Evolutionary conservation across 805 yeast species (phyloP).

Genomic region (Nakazawaea wickerhamii): DNA sequence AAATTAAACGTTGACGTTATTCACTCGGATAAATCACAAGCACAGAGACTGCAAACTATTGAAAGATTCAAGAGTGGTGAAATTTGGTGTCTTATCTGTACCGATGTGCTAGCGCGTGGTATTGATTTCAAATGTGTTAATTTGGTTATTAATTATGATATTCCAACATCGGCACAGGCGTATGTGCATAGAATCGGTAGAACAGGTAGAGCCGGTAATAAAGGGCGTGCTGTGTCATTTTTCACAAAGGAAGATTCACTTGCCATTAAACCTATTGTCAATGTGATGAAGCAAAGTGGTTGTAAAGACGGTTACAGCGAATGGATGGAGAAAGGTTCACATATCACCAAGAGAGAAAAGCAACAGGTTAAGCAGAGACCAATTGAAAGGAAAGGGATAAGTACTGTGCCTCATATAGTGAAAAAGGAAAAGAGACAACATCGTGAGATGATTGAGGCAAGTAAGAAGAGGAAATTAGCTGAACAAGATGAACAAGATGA

Average conservation of each 20-base stretch:
- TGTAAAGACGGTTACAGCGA: constrained; percentile 52
- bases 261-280: constrained; percentile 76
- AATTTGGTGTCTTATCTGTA: constrained; percentile 92
- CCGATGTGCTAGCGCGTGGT: constrained; percentile 95
- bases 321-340: constrained; percentile 77
- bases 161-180: constrained; percentile 89
- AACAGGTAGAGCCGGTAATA: constrained; percentile 92
- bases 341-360: constrained; percentile 60
- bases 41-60: constrained; percentile 80
- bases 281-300: constrained; percentile 95
- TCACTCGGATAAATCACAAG: constrained; percentile 88
- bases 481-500: constrained; percentile 1
- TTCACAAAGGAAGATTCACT: constrained; percentile 85
- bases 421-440: constrained; percentile 58
- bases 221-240: constrained; percentile 85
- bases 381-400: constrained; percentile 64
- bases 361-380: constrained; percentile 51
- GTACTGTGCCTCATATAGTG: constrained; percentile 74
- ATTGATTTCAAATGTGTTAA: constrained; percentile 95
- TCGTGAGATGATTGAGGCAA: constrained; percentile 69
- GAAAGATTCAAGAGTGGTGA: constrained; percentile 85
- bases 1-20: constrained; percentile 90
- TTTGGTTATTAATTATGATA: constrained; percentile 92
- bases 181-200: constrained; percentile 98
- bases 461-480: constrained; percentile 52